Evolutionary conservation across 495 filamentous ascomycete species (phyloP).

Genomic region (Aeminium ludgeri): DNA sequence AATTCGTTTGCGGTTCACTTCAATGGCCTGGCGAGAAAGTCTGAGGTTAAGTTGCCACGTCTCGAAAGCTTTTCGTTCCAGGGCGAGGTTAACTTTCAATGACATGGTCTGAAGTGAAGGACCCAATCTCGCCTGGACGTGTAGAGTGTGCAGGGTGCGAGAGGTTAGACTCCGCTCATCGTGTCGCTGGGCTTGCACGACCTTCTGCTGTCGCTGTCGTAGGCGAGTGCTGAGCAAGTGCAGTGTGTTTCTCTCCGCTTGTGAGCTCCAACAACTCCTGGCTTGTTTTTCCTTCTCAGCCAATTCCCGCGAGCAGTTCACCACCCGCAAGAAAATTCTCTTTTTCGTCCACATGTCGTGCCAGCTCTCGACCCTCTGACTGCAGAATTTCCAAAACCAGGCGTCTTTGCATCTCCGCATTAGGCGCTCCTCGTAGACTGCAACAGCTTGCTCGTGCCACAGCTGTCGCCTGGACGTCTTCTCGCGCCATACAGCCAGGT

Average conservation of each 20-base stretch:
- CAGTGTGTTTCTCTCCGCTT: background rate
- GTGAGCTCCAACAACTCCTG: slow-evolving; percentile 14
- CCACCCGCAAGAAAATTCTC: slow-evolving; percentile 8
- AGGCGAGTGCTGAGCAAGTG: background rate
- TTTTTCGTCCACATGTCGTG: slow-evolving; percentile 5
- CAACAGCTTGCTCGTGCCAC: slow-evolving; percentile 8
- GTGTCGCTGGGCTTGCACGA: background rate
- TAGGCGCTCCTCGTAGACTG: slow-evolving; percentile 7
- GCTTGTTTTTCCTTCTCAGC: slow-evolving; percentile 7
- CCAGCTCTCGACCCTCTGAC: slow-evolving; percentile 9
- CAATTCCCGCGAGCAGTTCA: slow-evolving; percentile 4
- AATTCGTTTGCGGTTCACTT: slow-evolving; percentile 35
- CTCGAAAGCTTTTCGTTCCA: slow-evolving; percentile 32
- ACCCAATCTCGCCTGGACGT: slow-evolving; percentile 28
- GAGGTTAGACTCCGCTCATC: background rate
- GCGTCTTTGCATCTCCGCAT: slow-evolving; percentile 3
- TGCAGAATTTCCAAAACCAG: slow-evolving; percentile 17
- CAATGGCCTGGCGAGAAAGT: slow-evolving; percentile 36
- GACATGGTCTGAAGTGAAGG: slow-evolving; percentile 28
- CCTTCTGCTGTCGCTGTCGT: background rate
- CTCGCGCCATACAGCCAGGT: slow-evolving; percentile 39
- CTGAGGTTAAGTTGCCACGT: slow-evolving; percentile 36
- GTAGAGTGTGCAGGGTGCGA: slow-evolving; percentile 27
- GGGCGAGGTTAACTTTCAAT: slow-evolving; percentile 31
- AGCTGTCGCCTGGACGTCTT: slow-evolving; percentile 23